Evolutionary conservation across 2,329 filamentous ascomycete species (phyloP).

Genomic region (Fusarium sp.): DNA sequence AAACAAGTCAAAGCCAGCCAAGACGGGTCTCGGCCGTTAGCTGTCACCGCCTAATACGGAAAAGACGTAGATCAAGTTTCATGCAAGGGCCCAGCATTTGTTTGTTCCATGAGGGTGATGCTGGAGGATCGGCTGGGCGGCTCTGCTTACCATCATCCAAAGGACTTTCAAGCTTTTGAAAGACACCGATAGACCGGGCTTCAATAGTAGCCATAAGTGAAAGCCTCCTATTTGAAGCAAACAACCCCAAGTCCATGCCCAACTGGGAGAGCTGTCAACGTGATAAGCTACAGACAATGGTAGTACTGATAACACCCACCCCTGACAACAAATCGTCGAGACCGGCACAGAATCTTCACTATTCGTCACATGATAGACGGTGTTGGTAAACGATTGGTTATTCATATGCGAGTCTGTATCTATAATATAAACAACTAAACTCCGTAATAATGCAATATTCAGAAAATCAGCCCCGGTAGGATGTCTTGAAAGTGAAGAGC

Average conservation of each 20-base stretch:
- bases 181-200: neutral
- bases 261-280: neutral
- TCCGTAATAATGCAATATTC: neutral
- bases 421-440: neutral
- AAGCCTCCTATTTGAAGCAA: neutral
- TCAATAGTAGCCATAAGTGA: neutral
- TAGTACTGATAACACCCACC: neutral
- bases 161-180: neutral
- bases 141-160: neutral
- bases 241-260: neutral
- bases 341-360: neutral
- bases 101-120: neutral
- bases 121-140: neutral
- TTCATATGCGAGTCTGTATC: neutral
- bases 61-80: constrained; percentile 5
- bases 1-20: neutral
- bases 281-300: neutral
- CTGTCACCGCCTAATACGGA: constrained; percentile 13
- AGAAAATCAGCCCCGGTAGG: neutral
- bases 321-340: neutral
- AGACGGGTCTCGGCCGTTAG: constrained; percentile 6
- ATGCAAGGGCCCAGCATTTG: neutral
- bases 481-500: neutral
- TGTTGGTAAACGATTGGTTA: neutral
- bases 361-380: neutral